phyloP scores from a whole-genome alignment of 2,329 filamentous ascomycete species.

The Fusarium buxicola region DNA sequence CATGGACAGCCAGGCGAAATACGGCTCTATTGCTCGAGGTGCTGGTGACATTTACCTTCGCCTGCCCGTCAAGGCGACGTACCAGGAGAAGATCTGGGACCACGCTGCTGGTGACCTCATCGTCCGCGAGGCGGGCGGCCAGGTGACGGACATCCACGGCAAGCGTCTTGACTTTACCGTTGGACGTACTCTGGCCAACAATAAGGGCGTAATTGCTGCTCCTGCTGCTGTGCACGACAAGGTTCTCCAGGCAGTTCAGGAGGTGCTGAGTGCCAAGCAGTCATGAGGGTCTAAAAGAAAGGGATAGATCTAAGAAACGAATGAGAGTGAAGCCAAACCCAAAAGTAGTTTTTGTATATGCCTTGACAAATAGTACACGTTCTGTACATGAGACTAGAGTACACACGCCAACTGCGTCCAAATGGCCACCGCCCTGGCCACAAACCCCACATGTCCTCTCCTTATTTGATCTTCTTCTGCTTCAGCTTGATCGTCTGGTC shows the following conservation, averaged over 20 bases:
- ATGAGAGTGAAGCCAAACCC: conserved; percentile 17
- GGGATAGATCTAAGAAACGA: conserved; percentile 6
- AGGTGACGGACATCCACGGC: conserved; percentile 90
- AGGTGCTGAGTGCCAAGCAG: conserved; percentile 69
- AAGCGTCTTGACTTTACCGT: conserved; percentile 86
- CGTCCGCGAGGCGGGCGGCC: conserved; percentile 91
- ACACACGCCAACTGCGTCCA: conserved; percentile 46
- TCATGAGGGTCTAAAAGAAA: conserved; percentile 19
- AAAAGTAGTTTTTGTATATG: conserved; percentile 46
- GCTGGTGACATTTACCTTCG: conserved; percentile 95
- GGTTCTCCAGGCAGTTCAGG: conserved; percentile 85
- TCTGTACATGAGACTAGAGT: conserved; percentile 47
- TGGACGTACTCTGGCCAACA: conserved; percentile 86
- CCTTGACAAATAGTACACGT: conserved; percentile 49
- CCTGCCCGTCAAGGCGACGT: conserved; percentile 84
- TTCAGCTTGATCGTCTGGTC: conserved; percentile 98
- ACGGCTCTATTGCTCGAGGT: conserved; percentile 92
- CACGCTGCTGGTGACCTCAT: conserved; percentile 96
- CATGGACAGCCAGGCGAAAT: conserved; percentile 99
- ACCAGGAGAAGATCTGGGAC: conserved; percentile 99
- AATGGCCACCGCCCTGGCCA: conserved; percentile 23
- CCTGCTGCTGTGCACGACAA: conserved; percentile 79
- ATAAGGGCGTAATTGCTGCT: conserved; percentile 94
- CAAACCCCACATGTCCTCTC: conserved; percentile 13
- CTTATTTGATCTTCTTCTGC: conserved; percentile 95